phyloP scores from a whole-genome alignment of 2,329 filamentous ascomycete species.

The Fusarium sterilihyphosum region DNA sequence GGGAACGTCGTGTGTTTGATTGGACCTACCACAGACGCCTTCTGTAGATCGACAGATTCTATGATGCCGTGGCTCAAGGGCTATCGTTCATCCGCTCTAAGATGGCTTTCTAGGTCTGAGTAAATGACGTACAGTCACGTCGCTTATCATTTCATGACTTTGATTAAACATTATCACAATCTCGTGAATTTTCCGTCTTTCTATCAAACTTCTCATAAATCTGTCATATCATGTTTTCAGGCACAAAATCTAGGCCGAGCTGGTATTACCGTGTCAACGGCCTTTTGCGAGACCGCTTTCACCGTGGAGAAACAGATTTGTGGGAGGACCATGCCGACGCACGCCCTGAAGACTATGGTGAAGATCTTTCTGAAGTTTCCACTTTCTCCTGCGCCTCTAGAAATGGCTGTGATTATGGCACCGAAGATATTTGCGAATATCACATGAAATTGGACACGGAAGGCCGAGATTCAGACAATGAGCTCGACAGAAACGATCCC shows the following conservation, averaged over 20 bases:
- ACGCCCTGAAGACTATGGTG: background rate
- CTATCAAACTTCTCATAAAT: fast-evolving
- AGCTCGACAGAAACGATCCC: background rate
- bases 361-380: background rate
- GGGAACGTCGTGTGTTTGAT: fast-evolving
- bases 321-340: background rate
- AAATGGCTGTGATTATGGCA: background rate
- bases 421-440: background rate
- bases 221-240: background rate
- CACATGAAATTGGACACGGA: background rate
- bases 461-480: background rate
- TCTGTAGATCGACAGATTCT: background rate
- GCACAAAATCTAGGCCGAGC: background rate
- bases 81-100: background rate
- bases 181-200: background rate
- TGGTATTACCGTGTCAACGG: background rate
- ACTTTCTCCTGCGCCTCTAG: background rate
- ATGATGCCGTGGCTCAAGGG: background rate
- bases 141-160: background rate
- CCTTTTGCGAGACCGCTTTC: background rate
- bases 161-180: background rate
- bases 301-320: background rate
- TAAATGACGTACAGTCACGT: background rate
- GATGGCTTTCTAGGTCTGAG: background rate
- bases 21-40: background rate